Conservation (phyloP, 1,139 yeast species). For the Protomyces lactucae-debilis region DNA sequence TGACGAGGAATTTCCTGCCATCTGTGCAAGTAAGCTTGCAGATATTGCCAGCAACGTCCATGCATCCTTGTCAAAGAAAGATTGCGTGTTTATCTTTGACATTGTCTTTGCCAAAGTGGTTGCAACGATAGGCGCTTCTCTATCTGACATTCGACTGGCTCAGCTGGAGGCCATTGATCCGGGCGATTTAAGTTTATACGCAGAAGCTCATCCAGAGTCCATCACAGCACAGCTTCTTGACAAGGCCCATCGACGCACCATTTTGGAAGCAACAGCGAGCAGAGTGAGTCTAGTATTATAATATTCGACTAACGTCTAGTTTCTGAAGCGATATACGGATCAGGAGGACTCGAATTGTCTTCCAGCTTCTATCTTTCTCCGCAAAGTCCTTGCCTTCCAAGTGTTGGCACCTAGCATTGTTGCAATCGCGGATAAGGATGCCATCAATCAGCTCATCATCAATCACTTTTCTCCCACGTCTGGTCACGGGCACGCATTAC, state of each 20-base stretch:
- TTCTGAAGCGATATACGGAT: not conserved
- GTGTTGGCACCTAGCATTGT: not conserved
- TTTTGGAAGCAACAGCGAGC: not conserved
- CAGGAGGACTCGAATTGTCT: not conserved
- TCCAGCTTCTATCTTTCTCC: slow-evolving; percentile 5
- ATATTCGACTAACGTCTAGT: not conserved
- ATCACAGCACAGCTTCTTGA: slow-evolving; percentile 1
- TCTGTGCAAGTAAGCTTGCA: slow-evolving; percentile 1
- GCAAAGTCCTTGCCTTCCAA: not conserved
- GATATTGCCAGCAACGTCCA: not conserved
- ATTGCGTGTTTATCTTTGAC: slow-evolving; percentile 4
- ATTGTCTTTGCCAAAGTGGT: not conserved
- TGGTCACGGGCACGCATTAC: not conserved
- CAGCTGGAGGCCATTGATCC: not conserved
- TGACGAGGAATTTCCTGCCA: slow-evolving; percentile 4
- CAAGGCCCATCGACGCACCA: not conserved
- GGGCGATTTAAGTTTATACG: not conserved
- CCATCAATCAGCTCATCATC: slow-evolving; percentile 4
- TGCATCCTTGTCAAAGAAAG: slow-evolving; percentile 6
- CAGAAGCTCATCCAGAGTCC: slow-evolving; percentile 2
- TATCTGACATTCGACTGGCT: slow-evolving; percentile 6
- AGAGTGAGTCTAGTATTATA: not conserved
- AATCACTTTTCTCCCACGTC: not conserved
- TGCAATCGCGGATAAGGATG: not conserved
- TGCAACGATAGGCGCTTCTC: slow-evolving; percentile 7